phyloP scores from a whole-genome alignment of 257 asterid genomes.

The Ajuga chamaepitys region DNA sequence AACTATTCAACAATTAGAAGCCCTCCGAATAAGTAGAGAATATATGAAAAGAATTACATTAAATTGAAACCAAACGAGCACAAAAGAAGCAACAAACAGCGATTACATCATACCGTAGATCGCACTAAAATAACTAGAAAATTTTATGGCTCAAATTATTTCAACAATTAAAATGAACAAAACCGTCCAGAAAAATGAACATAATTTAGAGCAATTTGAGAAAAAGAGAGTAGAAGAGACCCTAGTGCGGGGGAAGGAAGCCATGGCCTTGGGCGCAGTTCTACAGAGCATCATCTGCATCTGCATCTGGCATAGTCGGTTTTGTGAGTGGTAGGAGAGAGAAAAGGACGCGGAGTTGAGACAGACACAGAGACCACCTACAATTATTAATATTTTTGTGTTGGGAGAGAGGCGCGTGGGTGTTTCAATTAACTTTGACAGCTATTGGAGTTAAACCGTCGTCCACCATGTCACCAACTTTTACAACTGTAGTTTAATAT shows the following conservation, averaged over 20 bases:
- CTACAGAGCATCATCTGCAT: slow-evolving; percentile 38
- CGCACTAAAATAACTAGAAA: not conserved
- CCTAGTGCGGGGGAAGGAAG: slow-evolving; percentile 45
- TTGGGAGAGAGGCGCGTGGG: slow-evolving; percentile 12
- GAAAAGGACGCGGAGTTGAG: slow-evolving; percentile 22
- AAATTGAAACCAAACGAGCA: not conserved
- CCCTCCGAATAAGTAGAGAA: not conserved
- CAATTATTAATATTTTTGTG: slow-evolving; percentile 10
- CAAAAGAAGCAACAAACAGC: not conserved
- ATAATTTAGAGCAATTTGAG: not conserved
- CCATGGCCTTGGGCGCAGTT: slow-evolving; percentile 45
- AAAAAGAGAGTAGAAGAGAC: slow-evolving; percentile 11
- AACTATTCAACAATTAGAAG: not conserved
- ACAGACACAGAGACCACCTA: slow-evolving; percentile 19
- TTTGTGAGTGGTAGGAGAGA: slow-evolving; percentile 24
- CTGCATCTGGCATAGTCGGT: slow-evolving; percentile 33
- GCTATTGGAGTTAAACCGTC: not conserved
- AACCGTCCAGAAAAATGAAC: not conserved
- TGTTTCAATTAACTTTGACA: slow-evolving; percentile 11
- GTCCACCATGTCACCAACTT: slow-evolving; percentile 7
- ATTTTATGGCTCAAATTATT: not conserved
- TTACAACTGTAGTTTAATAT: slow-evolving; percentile 4
- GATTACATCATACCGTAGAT: not conserved
- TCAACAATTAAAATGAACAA: not conserved
- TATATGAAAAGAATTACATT: not conserved